A percentile compares a stretch with the other conserved stretches of the same genome.
These are phyloP conservation scores for Wickerhamiella occidentalis DNA, from an alignment of 805 yeast species.

Conservation along the genomic window DNA sequence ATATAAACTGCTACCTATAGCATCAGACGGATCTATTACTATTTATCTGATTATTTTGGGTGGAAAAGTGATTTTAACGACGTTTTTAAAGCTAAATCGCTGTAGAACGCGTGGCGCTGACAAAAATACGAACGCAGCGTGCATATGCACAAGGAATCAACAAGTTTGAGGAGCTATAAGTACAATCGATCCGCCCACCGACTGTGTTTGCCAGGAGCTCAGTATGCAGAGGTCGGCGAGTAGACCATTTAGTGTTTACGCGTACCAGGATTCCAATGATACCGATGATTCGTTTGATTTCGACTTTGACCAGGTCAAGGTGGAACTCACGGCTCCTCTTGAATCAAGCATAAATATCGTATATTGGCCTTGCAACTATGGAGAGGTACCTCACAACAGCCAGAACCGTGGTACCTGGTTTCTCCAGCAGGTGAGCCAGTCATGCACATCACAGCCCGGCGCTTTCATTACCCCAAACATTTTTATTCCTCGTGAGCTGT, in stretches of 20 bases:
- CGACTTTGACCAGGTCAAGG: background rate
- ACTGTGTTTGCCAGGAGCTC: background rate
- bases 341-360: background rate
- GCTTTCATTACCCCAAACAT: slow-evolving; percentile 11
- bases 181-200: background rate
- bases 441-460: slow-evolving; percentile 5
- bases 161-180: background rate
- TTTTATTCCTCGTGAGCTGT: slow-evolving; percentile 9
- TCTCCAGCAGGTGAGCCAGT: slow-evolving; percentile 7
- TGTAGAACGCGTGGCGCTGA: background rate
- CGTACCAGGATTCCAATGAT: background rate
- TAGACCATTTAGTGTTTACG: background rate
- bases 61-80: too few species aligned
- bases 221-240: background rate
- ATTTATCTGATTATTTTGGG: too few species aligned
- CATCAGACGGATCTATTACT: too few species aligned
- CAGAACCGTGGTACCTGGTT: slow-evolving; percentile 11
- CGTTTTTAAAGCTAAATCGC: too few species aligned
- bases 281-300: slow-evolving; percentile 4
- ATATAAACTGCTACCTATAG: too few species aligned
- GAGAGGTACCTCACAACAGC: slow-evolving; percentile 1
- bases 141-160: slow-evolving; percentile 1
- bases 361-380: background rate
- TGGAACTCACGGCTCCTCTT: background rate
- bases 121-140: slow-evolving; percentile 7